Percentiles rank a stretch among this genome's conserved stretches.
Evolutionary conservation across 257 asterid species (phyloP).

Genomic region (Petunia secreta): DNA sequence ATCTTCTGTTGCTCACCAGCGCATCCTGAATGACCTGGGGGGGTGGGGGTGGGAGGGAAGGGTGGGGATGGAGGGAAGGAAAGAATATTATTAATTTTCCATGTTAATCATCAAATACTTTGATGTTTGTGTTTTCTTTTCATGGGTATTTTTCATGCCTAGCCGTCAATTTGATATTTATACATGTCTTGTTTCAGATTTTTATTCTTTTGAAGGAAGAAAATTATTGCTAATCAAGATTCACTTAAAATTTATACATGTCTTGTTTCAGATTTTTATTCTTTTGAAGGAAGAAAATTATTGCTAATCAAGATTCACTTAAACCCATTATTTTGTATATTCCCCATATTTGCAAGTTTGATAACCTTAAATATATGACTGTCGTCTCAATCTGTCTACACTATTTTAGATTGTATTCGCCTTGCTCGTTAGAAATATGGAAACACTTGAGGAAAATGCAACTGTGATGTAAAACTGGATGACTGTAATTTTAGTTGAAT

Average conservation of each 20-base stretch:
- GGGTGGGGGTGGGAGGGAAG: neutral
- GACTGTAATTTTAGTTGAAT: neutral
- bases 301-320: constrained; percentile 1
- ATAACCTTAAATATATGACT: neutral
- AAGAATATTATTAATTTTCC: neutral
- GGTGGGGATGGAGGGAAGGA: neutral
- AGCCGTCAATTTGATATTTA: neutral
- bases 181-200: neutral
- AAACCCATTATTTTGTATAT: neutral
- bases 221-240: neutral
- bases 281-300: neutral
- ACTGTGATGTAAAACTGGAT: neutral
- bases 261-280: neutral
- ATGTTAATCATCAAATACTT: neutral
- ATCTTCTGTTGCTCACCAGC: neutral
- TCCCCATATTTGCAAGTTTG: neutral
- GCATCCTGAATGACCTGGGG: neutral
- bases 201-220: neutral
- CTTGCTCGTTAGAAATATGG: neutral
- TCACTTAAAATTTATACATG: neutral
- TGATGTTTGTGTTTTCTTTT: neutral
- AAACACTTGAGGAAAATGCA: neutral
- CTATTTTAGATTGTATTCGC: neutral
- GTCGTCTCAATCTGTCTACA: neutral
- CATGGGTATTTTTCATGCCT: neutral